Conservation (phyloP, 1,284 basidiomycete genomes). For the Waitea zeae region DNA sequence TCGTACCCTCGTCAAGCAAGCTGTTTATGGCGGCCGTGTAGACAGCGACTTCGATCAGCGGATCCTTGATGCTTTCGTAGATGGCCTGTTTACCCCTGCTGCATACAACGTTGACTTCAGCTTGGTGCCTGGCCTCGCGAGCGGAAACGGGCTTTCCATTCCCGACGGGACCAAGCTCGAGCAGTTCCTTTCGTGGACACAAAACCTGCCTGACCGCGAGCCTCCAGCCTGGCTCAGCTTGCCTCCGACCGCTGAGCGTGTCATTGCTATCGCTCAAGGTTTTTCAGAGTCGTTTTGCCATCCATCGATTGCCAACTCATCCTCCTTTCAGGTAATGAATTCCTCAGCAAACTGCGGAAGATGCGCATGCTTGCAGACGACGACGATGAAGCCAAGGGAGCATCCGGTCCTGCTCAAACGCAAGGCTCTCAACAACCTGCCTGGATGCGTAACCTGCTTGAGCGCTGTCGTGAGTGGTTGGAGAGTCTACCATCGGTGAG, state of each 20-base stretch:
- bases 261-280: constrained; percentile 88
- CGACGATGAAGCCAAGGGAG: constrained; percentile 40
- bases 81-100: constrained; percentile 67
- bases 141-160: constrained; percentile 41
- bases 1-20: constrained; percentile 81
- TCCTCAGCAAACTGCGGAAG: constrained; percentile 76
- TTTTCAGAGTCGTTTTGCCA: constrained; percentile 9
- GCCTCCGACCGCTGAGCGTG: constrained; percentile 77
- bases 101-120: constrained; percentile 89
- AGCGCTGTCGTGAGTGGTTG: constrained; percentile 75
- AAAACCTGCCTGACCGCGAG: constrained; percentile 74
- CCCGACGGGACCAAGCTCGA: constrained; percentile 87
- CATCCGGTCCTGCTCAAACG: constrained; percentile 34
- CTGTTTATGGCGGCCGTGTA: constrained; percentile 84
- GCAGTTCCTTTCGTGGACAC: constrained; percentile 81
- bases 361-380: constrained; percentile 86
- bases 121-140: constrained; percentile 55
- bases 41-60: constrained; percentile 91
- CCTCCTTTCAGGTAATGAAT: constrained; percentile 46
- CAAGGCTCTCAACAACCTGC: constrained; percentile 63
- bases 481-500: constrained; percentile 55
- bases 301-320: constrained; percentile 7
- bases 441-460: constrained; percentile 79
- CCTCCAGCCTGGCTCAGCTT: constrained; percentile 88
- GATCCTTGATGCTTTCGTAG: constrained; percentile 84